Evolutionary conservation across 148 eudicot species (phyloP).

Genomic region (Beta vulgaris): DNA sequence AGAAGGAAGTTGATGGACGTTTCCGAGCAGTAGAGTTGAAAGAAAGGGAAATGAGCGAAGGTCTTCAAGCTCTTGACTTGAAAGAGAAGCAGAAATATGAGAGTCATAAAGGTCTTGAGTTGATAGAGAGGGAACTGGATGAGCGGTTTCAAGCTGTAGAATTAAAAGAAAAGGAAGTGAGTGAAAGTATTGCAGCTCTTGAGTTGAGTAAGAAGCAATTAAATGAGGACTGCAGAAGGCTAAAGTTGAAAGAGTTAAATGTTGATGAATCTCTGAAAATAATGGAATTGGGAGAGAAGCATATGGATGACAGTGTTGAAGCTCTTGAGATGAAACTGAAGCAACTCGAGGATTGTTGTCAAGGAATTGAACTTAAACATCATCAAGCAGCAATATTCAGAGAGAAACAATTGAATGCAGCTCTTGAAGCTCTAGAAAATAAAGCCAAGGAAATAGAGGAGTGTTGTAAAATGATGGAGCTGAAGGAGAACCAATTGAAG

Average conservation of each 20-base stretch:
- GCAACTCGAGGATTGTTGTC: slow-evolving; percentile 5
- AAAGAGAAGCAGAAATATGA: not conserved
- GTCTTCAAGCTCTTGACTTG: not conserved
- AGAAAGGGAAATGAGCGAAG: not conserved
- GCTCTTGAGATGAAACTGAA: slow-evolving; percentile 11
- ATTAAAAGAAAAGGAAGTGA: not conserved
- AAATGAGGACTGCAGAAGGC: too few species aligned
- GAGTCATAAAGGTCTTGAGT: not conserved
- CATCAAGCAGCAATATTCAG: not conserved
- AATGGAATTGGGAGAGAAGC: not conserved
- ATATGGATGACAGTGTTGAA: not conserved
- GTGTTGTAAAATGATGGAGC: not conserved
- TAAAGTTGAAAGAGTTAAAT: slow-evolving; percentile 1
- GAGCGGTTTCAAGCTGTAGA: not conserved
- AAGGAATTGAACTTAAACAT: slow-evolving; percentile 2
- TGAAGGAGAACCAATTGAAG: not conserved
- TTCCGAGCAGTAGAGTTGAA: not conserved
- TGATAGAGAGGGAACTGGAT: not conserved
- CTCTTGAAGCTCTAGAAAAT: not conserved
- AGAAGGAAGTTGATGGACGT: slow-evolving; percentile 8
- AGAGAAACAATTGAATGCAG: slow-evolving; percentile 10
- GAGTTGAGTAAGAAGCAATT: not conserved
- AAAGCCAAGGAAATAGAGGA: slow-evolving; percentile 6
- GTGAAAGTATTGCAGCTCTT: not conserved
- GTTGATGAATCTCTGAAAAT: not conserved